A percentile compares a stretch with the other conserved stretches of the same genome.
phyloP scores from a whole-genome alignment of 371 early-diverging fungal genomes.

The Lichtheimia ornata region DNA sequence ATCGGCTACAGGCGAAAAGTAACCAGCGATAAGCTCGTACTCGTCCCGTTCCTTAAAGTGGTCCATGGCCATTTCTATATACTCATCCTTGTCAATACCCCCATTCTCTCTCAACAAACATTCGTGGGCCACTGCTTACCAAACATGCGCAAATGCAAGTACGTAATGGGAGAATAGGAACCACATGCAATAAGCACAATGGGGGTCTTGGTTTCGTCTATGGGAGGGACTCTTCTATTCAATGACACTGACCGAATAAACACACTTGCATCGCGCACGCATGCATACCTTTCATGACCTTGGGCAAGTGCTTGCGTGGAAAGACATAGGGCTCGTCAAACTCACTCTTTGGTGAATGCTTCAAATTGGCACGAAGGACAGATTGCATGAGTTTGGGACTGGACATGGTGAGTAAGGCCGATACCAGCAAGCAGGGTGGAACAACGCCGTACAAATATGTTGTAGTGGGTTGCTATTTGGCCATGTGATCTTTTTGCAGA shows the following conservation, averaged over 20 bases:
- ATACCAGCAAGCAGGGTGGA: not conserved
- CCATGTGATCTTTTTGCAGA: no score
- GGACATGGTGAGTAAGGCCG: not conserved
- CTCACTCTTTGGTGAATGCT: slow-evolving; percentile 3
- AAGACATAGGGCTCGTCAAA: slow-evolving; percentile 25
- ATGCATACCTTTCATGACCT: slow-evolving; percentile 21
- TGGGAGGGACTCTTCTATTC: not conserved
- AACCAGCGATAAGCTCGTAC: slow-evolving; percentile 91
- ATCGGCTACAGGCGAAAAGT: slow-evolving; percentile 95
- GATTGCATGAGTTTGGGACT: slow-evolving; percentile 1
- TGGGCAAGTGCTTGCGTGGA: slow-evolving; percentile 22
- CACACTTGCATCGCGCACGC: not conserved
- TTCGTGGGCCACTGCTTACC: slow-evolving; percentile 55
- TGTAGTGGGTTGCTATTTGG: no score
- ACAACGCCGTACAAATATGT: no score
- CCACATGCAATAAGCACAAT: slow-evolving; percentile 97
- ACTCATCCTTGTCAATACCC: not conserved
- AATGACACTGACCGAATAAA: not conserved
- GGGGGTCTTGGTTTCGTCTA: slow-evolving; percentile 83
- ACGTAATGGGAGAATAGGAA: slow-evolving; percentile 96
- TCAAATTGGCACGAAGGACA: not conserved
- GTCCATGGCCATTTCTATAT: slow-evolving; percentile 93
- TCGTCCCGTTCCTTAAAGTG: slow-evolving; percentile 71
- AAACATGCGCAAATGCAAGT: slow-evolving; percentile 97
- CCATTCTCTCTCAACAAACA: not conserved